Percentiles rank a stretch among this genome's conserved stretches.
These are phyloP conservation scores for Citrus mangshanensis DNA, from an alignment of 345 rosid genomes.

Conservation along the genomic window DNA sequence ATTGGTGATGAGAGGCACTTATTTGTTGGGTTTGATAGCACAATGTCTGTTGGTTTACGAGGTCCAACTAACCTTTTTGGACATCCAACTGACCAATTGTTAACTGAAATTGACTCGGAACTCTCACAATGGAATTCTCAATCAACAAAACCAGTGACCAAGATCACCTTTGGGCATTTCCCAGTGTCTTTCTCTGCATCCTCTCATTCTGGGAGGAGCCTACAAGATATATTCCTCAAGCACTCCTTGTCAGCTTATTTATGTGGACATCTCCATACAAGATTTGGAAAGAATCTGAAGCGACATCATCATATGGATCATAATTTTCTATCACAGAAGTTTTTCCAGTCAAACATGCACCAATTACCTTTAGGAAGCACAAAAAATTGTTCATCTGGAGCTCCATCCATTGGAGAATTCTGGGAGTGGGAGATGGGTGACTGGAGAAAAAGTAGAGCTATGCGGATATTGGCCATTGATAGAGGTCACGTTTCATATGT, in stretches of 20 bases:
- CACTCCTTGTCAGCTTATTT: constrained; percentile 81
- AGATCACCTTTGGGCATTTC: constrained; percentile 90
- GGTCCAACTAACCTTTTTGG: constrained; percentile 98
- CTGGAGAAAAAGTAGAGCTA: constrained; percentile 83
- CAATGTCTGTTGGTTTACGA: constrained; percentile 70
- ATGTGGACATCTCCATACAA: constrained; percentile 89
- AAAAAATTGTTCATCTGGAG: constrained; percentile 63
- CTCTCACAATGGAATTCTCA: constrained; percentile 77
- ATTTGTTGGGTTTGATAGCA: constrained; percentile 87
- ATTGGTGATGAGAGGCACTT: constrained; percentile 60
- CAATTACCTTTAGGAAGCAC: constrained; percentile 31
- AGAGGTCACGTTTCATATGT: constrained; percentile 79
- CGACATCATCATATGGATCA: constrained; percentile 57
- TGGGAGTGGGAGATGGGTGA: constrained; percentile 99
- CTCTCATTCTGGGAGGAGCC: constrained; percentile 55
- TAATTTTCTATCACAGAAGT: constrained; percentile 30
- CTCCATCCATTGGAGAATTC: constrained; percentile 50
- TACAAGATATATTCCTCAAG: constrained; percentile 75
- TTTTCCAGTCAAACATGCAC: constrained; percentile 74
- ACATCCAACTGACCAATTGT: constrained; percentile 81
- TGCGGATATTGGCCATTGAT: constrained; percentile 87
- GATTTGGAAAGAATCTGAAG: constrained; percentile 86
- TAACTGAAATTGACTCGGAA: constrained; percentile 52
- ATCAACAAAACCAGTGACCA: constrained; percentile 56
- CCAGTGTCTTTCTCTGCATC: constrained; percentile 81